Conservation (phyloP, 129 eudicot species). For the Flaveria brownii region DNA sequence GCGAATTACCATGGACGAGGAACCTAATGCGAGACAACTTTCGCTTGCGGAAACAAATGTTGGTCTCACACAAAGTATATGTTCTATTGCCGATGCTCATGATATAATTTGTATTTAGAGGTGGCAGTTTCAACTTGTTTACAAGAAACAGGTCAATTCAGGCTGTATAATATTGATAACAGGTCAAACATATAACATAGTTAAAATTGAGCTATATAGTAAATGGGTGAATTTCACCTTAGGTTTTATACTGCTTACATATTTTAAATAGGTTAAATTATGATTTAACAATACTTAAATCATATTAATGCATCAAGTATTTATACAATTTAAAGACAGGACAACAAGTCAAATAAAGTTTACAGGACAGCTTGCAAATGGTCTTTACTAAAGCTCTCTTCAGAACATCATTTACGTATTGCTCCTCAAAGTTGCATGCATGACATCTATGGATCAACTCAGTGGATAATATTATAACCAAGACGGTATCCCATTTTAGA, state of each 20-base stretch:
- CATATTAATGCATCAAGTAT: neutral
- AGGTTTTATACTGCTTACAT: neutral
- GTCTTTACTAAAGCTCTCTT: neutral
- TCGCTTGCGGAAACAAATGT: neutral
- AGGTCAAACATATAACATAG: neutral
- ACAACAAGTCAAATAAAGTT: neutral
- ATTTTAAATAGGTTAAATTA: neutral
- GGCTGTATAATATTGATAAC: neutral
- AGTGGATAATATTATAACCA: neutral
- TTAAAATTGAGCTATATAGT: neutral
- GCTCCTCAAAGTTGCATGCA: neutral
- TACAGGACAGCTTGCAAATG: neutral
- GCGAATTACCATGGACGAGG: neutral
- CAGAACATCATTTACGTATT: neutral
- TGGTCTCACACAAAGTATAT: neutral
- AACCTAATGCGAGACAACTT: neutral
- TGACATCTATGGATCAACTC: slow-evolving; percentile 5
- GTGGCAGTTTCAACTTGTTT: neutral
- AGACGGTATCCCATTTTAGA: neutral
- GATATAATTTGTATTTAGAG: neutral
- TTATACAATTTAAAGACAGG: neutral
- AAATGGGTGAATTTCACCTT: neutral
- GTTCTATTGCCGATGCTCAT: neutral
- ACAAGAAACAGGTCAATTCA: neutral
- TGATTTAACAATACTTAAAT: neutral